Base-by-base conservation (phyloP, 805 yeast species). In the Lipomyces anomalus region DNA sequence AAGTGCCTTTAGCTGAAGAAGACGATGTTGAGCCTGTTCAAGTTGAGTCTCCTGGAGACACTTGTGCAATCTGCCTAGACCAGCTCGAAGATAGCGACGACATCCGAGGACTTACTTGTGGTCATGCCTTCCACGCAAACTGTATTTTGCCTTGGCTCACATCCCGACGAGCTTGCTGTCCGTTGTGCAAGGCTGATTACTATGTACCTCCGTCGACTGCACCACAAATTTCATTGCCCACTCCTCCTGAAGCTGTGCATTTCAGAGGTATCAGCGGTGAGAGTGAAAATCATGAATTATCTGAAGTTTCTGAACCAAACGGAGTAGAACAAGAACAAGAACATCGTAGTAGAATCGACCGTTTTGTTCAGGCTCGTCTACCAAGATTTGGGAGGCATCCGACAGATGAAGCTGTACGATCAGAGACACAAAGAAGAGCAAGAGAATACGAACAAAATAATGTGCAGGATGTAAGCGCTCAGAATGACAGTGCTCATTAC, bases 101-200 rank as follows among this genome's bases (percentile, higher is more conserved):
- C 1, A 86, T 85, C 1, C 74, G 95, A 40, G 86, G 86, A 0
- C 69, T 86, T 36, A 68, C 83, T 7, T 85, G 95, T 66, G 87
- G 88, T 2, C 95, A 85, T 63, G 87, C 82, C 2, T 85, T 80
- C 72, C 95, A 85, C 59, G 71, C 80, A 20, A 80, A 74, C 16
- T 85, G 95, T 64, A 72, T 86, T 43, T 87, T 82, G 52, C 89
- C 89, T 1, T 85, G 95, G 95, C 67, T 85, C 38, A 79, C 78
- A 2, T 75, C 76, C 52, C 69, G 90, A 54, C 73, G 82, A 38
- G 89, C 88, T 0, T 80, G 85, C 56, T 85, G 95, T 61, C 95
- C 95, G 6, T 78, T 81, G 70, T 85, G 95, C 64, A 83, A 84
- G 58, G 67, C 81, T 26, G 87, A 80, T 60, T 80, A 79, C 60